phyloP scores from a whole-genome alignment of 441 rosid species.

The Euphorbia celastroides region DNA sequence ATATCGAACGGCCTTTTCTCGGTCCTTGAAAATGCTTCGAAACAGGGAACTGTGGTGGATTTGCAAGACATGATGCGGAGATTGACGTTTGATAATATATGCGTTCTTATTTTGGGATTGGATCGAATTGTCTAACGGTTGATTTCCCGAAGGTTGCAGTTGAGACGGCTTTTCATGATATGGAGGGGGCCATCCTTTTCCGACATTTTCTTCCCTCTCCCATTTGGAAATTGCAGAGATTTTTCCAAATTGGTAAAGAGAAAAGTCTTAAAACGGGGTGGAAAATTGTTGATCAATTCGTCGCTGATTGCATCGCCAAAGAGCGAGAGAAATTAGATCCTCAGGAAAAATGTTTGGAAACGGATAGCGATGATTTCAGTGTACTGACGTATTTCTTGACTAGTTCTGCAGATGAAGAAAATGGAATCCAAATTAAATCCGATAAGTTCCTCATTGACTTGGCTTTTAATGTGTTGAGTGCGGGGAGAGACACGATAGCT shows the following conservation, averaged over 20 bases:
- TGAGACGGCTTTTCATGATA: constrained; percentile 18
- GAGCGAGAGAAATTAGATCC: constrained; percentile 8
- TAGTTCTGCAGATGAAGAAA: not conserved
- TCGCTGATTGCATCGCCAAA: constrained; percentile 16
- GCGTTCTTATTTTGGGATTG: constrained; percentile 15
- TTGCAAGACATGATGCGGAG: constrained; percentile 17
- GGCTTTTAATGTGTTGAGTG: constrained; percentile 22
- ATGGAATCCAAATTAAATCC: not conserved
- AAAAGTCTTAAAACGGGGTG: constrained; percentile 18
- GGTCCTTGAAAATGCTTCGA: constrained; percentile 17
- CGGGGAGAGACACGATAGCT: constrained; percentile 27
- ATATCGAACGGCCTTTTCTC: constrained; percentile 16
- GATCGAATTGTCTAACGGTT: constrained; percentile 15
- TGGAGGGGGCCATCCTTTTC: constrained; percentile 24
- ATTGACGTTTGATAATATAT: constrained; percentile 17
- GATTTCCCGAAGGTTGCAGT: constrained; percentile 10
- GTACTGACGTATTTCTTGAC: constrained; percentile 12
- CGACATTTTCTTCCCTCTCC: constrained; percentile 23
- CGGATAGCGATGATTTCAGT: constrained; percentile 1
- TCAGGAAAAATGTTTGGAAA: not conserved
- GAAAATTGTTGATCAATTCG: constrained; percentile 13
- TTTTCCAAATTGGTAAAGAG: constrained; percentile 30
- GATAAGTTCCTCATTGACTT: constrained; percentile 18
- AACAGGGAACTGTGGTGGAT: constrained; percentile 7
- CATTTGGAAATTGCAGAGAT: constrained; percentile 30